Evolutionary conservation across 306 rosid genomes (phyloP).

Genomic region (Vigna hirtella): DNA sequence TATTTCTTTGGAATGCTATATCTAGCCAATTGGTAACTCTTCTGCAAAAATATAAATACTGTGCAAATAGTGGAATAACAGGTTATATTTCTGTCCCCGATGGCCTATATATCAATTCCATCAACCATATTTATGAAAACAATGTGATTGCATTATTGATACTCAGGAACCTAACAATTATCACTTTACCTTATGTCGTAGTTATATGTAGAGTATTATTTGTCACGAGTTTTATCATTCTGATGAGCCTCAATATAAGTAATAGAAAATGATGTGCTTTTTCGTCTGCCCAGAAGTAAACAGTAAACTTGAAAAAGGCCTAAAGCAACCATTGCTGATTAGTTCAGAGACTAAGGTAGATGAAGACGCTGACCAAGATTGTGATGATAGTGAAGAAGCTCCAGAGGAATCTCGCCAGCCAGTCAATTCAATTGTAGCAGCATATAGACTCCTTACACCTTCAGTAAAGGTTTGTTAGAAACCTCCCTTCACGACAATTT

Average conservation of each 20-base stretch:
- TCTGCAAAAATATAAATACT: neutral
- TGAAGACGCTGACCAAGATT: constrained; percentile 80
- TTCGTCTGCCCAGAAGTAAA: constrained; percentile 44
- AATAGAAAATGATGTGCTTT: constrained; percentile 48
- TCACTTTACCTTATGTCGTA: neutral
- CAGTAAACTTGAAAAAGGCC: constrained; percentile 69
- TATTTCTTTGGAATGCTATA: neutral
- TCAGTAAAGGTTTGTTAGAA: constrained; percentile 83
- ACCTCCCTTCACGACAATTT: neutral
- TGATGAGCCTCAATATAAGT: constrained; percentile 38
- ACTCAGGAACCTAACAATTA: neutral
- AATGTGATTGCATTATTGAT: neutral
- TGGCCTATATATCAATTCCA: neutral
- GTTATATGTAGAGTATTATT: constrained; percentile 8
- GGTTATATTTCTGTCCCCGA: neutral
- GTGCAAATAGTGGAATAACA: neutral
- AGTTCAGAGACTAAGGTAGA: constrained; percentile 66
- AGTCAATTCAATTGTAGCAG: constrained; percentile 74
- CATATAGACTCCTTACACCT: constrained; percentile 97
- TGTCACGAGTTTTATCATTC: constrained; percentile 27
- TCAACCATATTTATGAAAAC: constrained; percentile 2
- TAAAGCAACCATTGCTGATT: constrained; percentile 75
- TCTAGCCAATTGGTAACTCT: neutral
- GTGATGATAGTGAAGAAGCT: constrained; percentile 93
- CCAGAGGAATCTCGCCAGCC: constrained; percentile 76